Base-by-base conservation (phyloP, 1,284 basidiomycete species). In the Tremellales sp. region DNA sequence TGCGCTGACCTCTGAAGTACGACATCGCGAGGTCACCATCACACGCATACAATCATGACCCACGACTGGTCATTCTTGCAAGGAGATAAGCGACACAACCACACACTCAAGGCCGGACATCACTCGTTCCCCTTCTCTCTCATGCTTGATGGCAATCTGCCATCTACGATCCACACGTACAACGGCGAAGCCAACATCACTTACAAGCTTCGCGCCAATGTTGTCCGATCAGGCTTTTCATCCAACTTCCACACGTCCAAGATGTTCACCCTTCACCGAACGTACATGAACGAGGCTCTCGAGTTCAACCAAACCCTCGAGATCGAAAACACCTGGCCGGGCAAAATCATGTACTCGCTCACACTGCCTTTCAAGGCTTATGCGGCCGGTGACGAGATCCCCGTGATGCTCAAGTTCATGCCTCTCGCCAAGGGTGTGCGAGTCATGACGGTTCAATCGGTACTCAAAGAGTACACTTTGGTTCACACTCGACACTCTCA, bases 271-370 rank as follows among this genome's bases (percentile, higher is more conserved):
- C 77, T 96, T 54, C 63, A 86, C 43, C 83, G 90, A 49, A 83
- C 84, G 2, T 86, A 90, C 62, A 79, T 82, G 4, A 72, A 82
- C 2, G 89, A 93, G 57, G 86, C 91, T 1, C 81, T 94, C 61
- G 92, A 96, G 73, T 96, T 89, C 77, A 91, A 89, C 65, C 91
- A 96, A 71, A 91, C 89, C 1, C 81, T 94, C 52, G 92, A 97
- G 72, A 78, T 80, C 46, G 90, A 94, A 73, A 94, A 93, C 72
- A 92, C 89, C 12, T 97, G 92, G 92, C 91, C 92, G 0, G 86
- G 87, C 35, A 97, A 94, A 75, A 77, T 93, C 70, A 91, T 91
- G 87, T 92, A 92, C 73, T 84, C 85, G 6, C 82, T 93, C 63
- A 74, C 74, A 0, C 54, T 76, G 2, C 74, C 74, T 10, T 73